phyloP scores from a whole-genome alignment of 306 rosid species.

The Fagus crenata region DNA sequence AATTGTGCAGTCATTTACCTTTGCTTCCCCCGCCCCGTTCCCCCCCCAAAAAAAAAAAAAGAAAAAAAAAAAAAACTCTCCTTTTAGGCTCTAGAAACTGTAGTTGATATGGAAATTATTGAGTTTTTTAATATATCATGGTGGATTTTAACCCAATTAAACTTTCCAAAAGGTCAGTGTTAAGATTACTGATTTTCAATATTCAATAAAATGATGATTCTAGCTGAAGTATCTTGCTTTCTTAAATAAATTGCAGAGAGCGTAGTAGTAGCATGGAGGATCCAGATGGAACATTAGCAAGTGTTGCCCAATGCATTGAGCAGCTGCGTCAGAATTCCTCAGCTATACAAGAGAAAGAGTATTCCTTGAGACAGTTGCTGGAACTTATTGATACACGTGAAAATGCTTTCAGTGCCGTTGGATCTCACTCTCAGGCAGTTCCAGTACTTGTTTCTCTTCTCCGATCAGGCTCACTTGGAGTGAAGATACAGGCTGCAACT shows the following conservation, averaged over 20 bases:
- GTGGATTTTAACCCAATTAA: background rate
- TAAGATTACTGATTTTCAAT: background rate
- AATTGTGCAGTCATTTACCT: background rate
- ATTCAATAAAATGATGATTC: constrained; percentile 7
- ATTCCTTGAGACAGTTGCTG: constrained; percentile 76
- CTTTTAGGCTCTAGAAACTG: background rate
- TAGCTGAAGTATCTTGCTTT: constrained; percentile 25
- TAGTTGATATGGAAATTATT: background rate
- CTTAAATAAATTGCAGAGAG: constrained; percentile 61
- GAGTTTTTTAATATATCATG: background rate
- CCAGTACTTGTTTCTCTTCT: constrained; percentile 99
- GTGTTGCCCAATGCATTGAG: constrained; percentile 99
- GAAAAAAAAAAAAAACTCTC: background rate
- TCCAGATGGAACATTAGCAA: constrained; percentile 97
- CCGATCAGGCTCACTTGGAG: constrained; percentile 84
- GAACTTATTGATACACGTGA: constrained; percentile 90
- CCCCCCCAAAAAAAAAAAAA: background rate
- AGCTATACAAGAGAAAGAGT: constrained; percentile 80
- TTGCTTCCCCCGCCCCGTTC: background rate
- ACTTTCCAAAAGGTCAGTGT: background rate
- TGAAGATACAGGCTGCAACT: constrained; percentile 95
- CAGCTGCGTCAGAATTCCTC: constrained; percentile 89
- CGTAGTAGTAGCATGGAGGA: constrained; percentile 95
- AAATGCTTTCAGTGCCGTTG: constrained; percentile 97
- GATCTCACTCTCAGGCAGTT: constrained; percentile 99